Evolutionary conservation across 78 protist genomes (phyloP), one percentile per base, ranked within the genome.

Genomic region (Dictyostelium intermedium): DNA sequence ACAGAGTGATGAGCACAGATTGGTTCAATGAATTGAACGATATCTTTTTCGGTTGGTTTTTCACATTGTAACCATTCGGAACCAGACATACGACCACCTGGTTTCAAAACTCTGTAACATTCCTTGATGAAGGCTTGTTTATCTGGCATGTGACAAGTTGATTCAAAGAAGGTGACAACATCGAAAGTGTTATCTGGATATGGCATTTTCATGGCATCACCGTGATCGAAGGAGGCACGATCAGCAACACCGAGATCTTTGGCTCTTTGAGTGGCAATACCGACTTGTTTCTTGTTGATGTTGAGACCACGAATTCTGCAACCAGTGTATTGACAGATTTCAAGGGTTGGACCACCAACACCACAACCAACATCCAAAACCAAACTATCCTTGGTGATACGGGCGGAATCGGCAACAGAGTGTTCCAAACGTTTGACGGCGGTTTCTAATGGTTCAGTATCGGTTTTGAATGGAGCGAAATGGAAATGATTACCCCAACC

Each of bases 401-500:
- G 56, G 8, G 93, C 93, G 32, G 82, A 20, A 11, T 87, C 93
- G 18, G 93, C 93, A 79, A 87, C 93, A 43, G 80, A 45, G 66
- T 87, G 93, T 66, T 87, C 93, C 10, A 87, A 60, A 78, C 93
- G 84, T 63, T 32, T 79, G 85, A 87, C 93, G 41, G 93, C 93
- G 34, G 60, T 30, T 82, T 87, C 93, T 23, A 87, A 47, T 9
- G 93, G 45, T 79, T 87, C 93, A 32, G 93, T 87, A 7, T n/a
- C 20, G 35, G 39, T 87, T 45, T 87, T 87, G 93, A 87, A 87
- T 87, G 93, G 93, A 60, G 93, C 93, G 50, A 87, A 87, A 32
- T 87, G 93, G 93, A 87, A 87, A 63, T 87, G 93, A 32, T 87
- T 76, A 63, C 93, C 93, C 93, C 93, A 87, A 79, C 93, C 93